Conservation (phyloP, 352 stramenopile species). For the Pythium chondricola region DNA sequence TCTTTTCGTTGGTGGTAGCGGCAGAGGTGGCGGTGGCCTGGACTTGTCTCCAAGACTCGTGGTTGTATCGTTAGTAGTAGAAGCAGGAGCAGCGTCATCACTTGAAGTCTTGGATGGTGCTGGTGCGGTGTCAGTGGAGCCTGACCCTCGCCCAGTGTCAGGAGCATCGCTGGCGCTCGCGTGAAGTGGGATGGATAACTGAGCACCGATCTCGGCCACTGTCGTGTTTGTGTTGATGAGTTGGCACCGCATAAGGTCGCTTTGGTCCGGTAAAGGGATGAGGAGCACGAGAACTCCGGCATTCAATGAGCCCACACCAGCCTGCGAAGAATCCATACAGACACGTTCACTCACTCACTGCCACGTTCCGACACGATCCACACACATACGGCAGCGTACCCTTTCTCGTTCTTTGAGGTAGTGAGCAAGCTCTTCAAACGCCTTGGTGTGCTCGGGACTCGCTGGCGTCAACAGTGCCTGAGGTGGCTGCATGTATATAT, state of each 20-base stretch:
- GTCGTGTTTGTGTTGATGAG: conserved; percentile 37
- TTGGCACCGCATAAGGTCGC: conserved; percentile 41
- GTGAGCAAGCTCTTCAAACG: conserved; percentile 40
- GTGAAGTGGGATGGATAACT: background rate
- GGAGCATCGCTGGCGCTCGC: background rate
- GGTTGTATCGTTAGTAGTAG: no score
- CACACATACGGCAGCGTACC: no score
- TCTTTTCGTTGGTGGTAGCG: background rate
- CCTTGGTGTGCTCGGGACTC: conserved; percentile 6
- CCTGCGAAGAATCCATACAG: conserved; percentile 31
- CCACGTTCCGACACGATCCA: no score
- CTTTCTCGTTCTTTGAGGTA: conserved; percentile 51
- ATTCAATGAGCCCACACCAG: conserved; percentile 45
- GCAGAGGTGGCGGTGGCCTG: no score
- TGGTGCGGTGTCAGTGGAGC: background rate
- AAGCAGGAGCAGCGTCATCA: background rate
- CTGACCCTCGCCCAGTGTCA: background rate
- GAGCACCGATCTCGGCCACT: conserved; percentile 17
- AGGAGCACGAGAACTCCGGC: conserved; percentile 45
- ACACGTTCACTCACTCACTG: no score
- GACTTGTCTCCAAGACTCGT: background rate
- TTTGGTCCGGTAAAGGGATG: conserved; percentile 31
- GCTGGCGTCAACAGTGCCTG: conserved; percentile 38
- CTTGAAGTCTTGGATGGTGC: background rate
- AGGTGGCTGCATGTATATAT: conserved; percentile 31